Evolutionary conservation across 306 rosid species (phyloP).

Genomic region (Quercus aquifolioides): DNA sequence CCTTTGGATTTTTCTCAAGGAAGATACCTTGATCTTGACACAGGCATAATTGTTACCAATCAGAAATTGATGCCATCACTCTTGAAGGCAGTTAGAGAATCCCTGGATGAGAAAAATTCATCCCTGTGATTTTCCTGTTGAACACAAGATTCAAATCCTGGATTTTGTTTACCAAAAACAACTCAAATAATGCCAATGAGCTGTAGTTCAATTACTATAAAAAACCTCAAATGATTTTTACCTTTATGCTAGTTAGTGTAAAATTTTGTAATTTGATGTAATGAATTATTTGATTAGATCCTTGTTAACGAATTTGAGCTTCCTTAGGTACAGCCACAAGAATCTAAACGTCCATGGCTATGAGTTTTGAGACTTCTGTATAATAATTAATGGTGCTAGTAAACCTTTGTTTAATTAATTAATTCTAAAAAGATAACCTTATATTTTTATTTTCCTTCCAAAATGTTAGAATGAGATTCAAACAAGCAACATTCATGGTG

Average conservation of each 20-base stretch:
- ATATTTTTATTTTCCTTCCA: not conserved
- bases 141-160: not conserved
- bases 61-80: conserved; percentile 87
- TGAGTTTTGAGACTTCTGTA: not conserved
- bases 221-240: too few species aligned
- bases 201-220: too few species aligned
- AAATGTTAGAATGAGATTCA: not conserved
- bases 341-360: not conserved
- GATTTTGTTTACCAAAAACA: not conserved
- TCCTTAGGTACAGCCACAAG: not conserved
- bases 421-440: not conserved
- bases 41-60: conserved; percentile 85
- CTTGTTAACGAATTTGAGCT: not conserved
- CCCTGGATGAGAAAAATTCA: conserved; percentile 59
- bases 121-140: conserved; percentile 44
- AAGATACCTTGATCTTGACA: conserved; percentile 65
- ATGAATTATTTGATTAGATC: not conserved
- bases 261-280: not conserved
- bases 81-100: conserved; percentile 73
- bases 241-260: not conserved
- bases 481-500: not conserved
- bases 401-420: not conserved
- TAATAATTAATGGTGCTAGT: not conserved
- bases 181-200: not conserved
- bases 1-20: conserved; percentile 89